Evolutionary conservation across 768 basidiomycete species (phyloP).

Genomic region (Albatrellus ellisii): DNA sequence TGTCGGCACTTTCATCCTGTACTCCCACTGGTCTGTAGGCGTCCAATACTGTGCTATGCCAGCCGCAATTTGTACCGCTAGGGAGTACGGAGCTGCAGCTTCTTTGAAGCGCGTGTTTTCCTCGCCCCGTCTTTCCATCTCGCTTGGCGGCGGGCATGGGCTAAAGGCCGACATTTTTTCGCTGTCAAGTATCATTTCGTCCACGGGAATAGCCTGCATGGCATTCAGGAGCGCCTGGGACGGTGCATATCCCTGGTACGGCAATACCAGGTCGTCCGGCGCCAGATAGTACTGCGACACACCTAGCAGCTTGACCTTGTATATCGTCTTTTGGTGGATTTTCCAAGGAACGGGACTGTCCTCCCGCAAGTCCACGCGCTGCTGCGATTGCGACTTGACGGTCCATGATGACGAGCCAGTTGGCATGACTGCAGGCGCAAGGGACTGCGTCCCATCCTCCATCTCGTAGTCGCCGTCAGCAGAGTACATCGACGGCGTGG

Average conservation of each 20-base stretch:
- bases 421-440: not conserved
- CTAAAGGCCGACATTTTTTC: slow-evolving; percentile 35
- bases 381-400: not conserved
- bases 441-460: slow-evolving; percentile 8
- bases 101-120: slow-evolving; percentile 32
- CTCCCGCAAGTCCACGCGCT: not conserved
- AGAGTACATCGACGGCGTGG: slow-evolving; percentile 8
- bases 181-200: slow-evolving; percentile 11
- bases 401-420: not conserved
- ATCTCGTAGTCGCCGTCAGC: slow-evolving; percentile 14
- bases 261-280: slow-evolving; percentile 48
- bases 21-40: slow-evolving; percentile 62
- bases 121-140: slow-evolving; percentile 8
- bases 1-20: slow-evolving; percentile 32
- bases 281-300: slow-evolving; percentile 35
- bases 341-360: slow-evolving; percentile 33
- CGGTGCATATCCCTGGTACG: slow-evolving; percentile 60
- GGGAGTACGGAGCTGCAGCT: slow-evolving; percentile 48
- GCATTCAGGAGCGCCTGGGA: slow-evolving; percentile 36
- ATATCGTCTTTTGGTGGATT: slow-evolving; percentile 44
- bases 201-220: slow-evolving; percentile 19
- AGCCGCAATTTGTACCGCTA: slow-evolving; percentile 62
- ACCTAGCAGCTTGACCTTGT: slow-evolving; percentile 58
- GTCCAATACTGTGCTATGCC: slow-evolving; percentile 53
- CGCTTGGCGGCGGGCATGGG: slow-evolving; percentile 25